Evolutionary conservation across 495 filamentous ascomycete genomes (phyloP).

Genomic region (Aspergillus bertholletiae): DNA sequence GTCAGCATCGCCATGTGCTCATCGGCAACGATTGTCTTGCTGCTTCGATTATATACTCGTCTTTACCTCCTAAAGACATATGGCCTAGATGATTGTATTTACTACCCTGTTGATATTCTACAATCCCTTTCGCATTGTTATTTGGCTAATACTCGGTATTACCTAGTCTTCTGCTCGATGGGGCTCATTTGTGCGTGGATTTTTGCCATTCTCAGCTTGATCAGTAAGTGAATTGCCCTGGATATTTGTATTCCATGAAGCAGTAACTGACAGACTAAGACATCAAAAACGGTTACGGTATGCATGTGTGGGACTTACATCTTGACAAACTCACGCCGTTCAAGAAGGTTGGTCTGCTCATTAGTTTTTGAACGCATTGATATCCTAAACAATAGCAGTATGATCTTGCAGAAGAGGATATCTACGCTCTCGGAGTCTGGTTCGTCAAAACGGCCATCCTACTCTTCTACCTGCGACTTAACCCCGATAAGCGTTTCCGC

Average conservation of each 20-base stretch:
- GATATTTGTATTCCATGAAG: not conserved
- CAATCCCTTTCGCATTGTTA: too few species aligned
- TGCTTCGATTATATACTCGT: constrained; percentile 8
- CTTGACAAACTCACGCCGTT: constrained; percentile 5
- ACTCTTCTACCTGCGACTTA: constrained; percentile 39
- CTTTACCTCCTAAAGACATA: not conserved
- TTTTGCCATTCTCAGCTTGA: constrained; percentile 4
- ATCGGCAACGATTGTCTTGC: constrained; percentile 2
- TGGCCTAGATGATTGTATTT: constrained; percentile 5
- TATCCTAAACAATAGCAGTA: not conserved
- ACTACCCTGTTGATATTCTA: too few species aligned
- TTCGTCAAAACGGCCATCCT: constrained; percentile 31
- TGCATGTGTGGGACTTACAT: constrained; percentile 18
- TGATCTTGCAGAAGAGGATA: constrained; percentile 7
- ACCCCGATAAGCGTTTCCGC: constrained; percentile 19
- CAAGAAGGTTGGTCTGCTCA: constrained; percentile 9
- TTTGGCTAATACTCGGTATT: not conserved
- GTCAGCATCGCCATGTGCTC: constrained; percentile 8
- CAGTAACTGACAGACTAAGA: not conserved
- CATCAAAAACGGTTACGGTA: constrained; percentile 13
- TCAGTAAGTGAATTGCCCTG: not conserved
- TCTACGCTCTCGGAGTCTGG: constrained; percentile 11
- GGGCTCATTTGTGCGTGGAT: constrained; percentile 11
- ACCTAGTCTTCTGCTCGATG: not conserved
- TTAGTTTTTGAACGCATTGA: too few species aligned